phyloP scores from a whole-genome alignment of 2,329 filamentous ascomycete genomes.

The Parastagonospora avenae region DNA sequence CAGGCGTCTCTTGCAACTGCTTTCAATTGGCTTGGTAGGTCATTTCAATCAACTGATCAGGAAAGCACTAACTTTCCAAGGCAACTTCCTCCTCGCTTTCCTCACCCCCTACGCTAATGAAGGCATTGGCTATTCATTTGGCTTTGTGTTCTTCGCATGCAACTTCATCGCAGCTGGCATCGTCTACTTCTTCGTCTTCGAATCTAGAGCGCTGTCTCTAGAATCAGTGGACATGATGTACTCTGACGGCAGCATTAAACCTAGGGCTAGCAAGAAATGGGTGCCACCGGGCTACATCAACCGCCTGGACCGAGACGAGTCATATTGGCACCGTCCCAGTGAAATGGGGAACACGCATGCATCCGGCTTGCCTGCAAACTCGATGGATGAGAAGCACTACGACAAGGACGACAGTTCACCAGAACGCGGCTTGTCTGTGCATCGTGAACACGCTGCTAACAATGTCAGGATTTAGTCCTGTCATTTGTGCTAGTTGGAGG shows the following conservation, averaged over 20 bases:
- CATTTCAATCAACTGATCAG: not conserved
- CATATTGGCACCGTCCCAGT: conserved; percentile 33
- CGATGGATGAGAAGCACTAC: conserved; percentile 22
- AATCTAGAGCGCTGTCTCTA: conserved; percentile 41
- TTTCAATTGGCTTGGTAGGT: conserved; percentile 38
- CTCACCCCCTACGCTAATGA: conserved; percentile 42
- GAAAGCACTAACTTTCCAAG: conserved; percentile 26
- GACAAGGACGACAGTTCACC: conserved; percentile 28
- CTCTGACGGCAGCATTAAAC: conserved; percentile 31
- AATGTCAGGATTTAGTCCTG: no score
- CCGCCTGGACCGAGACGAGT: conserved; percentile 34
- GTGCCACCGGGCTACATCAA: conserved; percentile 38
- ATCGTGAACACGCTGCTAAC: conserved; percentile 20
- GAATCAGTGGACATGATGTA: conserved; percentile 46
- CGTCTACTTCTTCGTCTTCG: conserved; percentile 44
- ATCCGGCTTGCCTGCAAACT: conserved; percentile 5
- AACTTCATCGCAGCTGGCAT: conserved; percentile 37
- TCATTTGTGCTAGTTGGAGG: no score
- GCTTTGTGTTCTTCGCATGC: conserved; percentile 45
- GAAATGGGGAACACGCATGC: conserved; percentile 15
- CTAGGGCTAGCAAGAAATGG: conserved; percentile 41
- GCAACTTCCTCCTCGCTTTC: conserved; percentile 48
- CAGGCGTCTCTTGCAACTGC: conserved; percentile 41
- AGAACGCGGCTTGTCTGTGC: conserved; percentile 25
- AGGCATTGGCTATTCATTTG: conserved; percentile 41